A percentile compares a stretch with the other conserved stretches of the same genome.
Evolutionary conservation across 352 stramenopile genomes (phyloP).

Genomic region (Globisporangium sylvaticum): DNA sequence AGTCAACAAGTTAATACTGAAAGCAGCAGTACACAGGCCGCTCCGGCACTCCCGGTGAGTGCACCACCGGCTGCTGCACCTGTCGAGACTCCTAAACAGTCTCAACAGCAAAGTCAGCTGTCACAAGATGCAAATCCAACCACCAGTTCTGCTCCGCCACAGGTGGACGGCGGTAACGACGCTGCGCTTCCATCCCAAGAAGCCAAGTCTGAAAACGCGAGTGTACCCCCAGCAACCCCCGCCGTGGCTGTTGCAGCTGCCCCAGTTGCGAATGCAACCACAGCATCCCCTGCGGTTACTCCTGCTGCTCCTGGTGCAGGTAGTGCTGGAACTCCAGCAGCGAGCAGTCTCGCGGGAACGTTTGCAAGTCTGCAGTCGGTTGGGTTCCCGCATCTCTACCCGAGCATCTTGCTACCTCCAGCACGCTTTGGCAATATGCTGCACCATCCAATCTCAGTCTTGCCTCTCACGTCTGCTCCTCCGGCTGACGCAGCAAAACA

Average conservation of each 20-base stretch:
- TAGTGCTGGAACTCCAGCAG: neutral
- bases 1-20: slow-evolving; percentile 20
- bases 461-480: slow-evolving; percentile 2
- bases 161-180: neutral
- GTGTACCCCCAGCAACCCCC: slow-evolving; percentile 9
- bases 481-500: neutral
- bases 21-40: neutral
- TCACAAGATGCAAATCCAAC: neutral
- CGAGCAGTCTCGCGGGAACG: slow-evolving; percentile 13
- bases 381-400: slow-evolving; percentile 47
- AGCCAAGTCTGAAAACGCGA: slow-evolving; percentile 9
- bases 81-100: slow-evolving; percentile 4
- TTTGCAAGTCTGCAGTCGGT: slow-evolving; percentile 32
- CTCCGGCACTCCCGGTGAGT: neutral
- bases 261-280: neutral
- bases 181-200: neutral
- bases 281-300: slow-evolving; percentile 10
- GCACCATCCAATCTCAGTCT: slow-evolving; percentile 18
- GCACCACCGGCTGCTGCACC: neutral
- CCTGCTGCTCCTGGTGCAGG: neutral
- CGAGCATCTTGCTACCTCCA: slow-evolving; percentile 52
- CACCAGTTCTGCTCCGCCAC: neutral
- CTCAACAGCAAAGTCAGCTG: neutral
- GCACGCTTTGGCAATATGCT: slow-evolving; percentile 14
- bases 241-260: neutral